phyloP scores from a whole-genome alignment of 768 basidiomycete genomes.

The Exidia glandulosa region DNA sequence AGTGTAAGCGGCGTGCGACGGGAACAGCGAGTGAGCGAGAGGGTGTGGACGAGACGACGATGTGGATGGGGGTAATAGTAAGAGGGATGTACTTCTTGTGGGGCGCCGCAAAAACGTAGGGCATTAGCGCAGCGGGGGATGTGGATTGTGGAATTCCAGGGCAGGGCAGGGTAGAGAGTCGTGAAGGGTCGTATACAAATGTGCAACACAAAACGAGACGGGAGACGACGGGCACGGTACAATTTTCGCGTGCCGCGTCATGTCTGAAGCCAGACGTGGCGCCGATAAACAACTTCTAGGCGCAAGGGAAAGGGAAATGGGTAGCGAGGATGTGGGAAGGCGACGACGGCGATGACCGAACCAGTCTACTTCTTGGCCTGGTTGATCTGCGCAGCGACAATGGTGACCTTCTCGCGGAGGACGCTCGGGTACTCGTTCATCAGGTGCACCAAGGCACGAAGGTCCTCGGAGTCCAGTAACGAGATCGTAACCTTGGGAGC shows the following conservation, averaged over 20 bases:
- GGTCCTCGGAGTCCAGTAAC: constrained; percentile 75
- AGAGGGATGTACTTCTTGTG: too few relatives aligned
- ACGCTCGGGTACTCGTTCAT: constrained; percentile 79
- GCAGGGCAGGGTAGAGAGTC: background rate
- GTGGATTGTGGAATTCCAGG: too few relatives aligned
- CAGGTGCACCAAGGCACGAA: constrained; percentile 71
- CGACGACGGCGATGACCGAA: background rate
- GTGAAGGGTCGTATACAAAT: background rate
- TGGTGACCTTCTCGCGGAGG: constrained; percentile 57
- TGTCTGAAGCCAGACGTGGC: too few relatives aligned
- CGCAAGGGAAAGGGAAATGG: too few relatives aligned
- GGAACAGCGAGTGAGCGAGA: background rate
- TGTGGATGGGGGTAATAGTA: too few relatives aligned
- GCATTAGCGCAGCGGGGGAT: background rate
- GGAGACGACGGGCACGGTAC: background rate
- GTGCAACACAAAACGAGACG: background rate
- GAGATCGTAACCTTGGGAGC: constrained; percentile 79
- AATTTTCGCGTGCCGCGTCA: background rate
- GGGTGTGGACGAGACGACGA: background rate
- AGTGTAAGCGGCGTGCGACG: background rate
- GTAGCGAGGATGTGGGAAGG: background rate
- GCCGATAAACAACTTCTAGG: too few relatives aligned
- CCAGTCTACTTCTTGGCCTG: background rate
- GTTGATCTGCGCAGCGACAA: background rate
- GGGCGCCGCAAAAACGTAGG: background rate